phyloP scores from a whole-genome alignment of 2,329 filamentous ascomycete species.

The Stemphylium lycopersici region DNA sequence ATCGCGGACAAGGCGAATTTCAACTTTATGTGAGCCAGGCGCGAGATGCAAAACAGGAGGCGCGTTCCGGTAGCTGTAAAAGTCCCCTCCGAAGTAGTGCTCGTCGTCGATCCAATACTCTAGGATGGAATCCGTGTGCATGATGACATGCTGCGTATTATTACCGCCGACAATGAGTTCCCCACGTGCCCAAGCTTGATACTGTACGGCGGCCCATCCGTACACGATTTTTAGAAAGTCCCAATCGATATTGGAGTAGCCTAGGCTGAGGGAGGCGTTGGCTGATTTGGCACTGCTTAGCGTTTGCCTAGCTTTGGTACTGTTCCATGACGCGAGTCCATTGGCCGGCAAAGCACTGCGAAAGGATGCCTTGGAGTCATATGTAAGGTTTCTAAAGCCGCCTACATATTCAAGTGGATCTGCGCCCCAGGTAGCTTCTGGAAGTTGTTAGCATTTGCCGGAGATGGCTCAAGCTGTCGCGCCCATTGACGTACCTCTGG shows the following conservation, averaged over 20 bases:
- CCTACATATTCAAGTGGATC: slow-evolving; percentile 62
- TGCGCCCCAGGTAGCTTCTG: slow-evolving; percentile 64
- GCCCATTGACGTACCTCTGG: slow-evolving; percentile 55
- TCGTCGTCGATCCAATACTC: slow-evolving; percentile 61
- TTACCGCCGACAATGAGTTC: slow-evolving; percentile 50
- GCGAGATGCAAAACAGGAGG: slow-evolving; percentile 58
- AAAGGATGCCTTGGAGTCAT: slow-evolving; percentile 52
- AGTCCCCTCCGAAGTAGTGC: slow-evolving; percentile 64
- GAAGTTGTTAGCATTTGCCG: slow-evolving; percentile 15
- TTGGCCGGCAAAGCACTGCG: slow-evolving; percentile 59
- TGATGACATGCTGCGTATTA: slow-evolving; percentile 44
- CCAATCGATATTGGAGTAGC: slow-evolving; percentile 62
- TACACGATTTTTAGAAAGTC: slow-evolving; percentile 59
- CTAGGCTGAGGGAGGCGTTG: slow-evolving; percentile 52
- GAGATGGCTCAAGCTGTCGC: background rate
- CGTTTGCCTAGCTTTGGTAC: slow-evolving; percentile 41
- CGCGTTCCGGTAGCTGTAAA: slow-evolving; percentile 58
- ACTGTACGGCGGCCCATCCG: slow-evolving; percentile 65
- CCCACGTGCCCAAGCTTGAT: slow-evolving; percentile 64
- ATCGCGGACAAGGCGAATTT: slow-evolving; percentile 62
- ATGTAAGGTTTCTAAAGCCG: slow-evolving; percentile 57
- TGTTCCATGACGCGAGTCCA: slow-evolving; percentile 59
- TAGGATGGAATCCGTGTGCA: slow-evolving; percentile 57
- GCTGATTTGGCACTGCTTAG: slow-evolving; percentile 32
- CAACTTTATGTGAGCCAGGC: slow-evolving; percentile 59